These are phyloP conservation scores for Kwoniella sp. DNA, from an alignment of 768 basidiomycete species.

Conservation along the genomic window DNA sequence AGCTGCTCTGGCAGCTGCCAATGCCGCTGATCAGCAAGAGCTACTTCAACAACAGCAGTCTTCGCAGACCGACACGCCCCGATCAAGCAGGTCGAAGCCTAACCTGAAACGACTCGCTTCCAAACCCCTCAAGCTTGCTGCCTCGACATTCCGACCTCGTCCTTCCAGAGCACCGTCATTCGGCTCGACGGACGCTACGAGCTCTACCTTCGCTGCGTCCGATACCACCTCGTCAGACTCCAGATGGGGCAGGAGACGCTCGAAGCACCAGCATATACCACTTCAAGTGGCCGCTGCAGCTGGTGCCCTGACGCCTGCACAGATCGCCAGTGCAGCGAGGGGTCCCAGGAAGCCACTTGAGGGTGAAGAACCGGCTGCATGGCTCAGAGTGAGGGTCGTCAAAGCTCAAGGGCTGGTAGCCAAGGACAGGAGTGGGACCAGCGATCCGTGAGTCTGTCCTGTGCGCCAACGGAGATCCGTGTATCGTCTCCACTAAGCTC, in stretches of 20 bases:
- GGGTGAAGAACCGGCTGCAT: conserved; percentile 50
- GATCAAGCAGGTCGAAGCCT: conserved; percentile 10
- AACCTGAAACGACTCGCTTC: conserved; percentile 39
- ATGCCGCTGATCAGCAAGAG: neutral
- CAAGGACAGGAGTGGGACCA: conserved; percentile 50
- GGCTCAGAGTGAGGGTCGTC: conserved; percentile 53
- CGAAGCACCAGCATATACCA: conserved; percentile 19
- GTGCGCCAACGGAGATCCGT: neutral
- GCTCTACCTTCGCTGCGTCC: neutral
- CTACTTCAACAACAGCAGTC: neutral
- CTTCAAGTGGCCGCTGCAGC: conserved; percentile 3
- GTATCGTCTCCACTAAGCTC: too few species aligned
- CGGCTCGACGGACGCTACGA: conserved; percentile 5
- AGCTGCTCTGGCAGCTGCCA: conserved; percentile 14
- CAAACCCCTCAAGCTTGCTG: conserved; percentile 51
- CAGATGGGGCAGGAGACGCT: conserved; percentile 8
- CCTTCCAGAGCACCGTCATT: conserved; percentile 1
- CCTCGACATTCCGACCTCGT: conserved; percentile 33
- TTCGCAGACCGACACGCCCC: neutral
- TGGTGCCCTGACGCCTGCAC: conserved; percentile 25
- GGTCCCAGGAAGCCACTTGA: conserved; percentile 52
- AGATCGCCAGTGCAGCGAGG: conserved; percentile 40
- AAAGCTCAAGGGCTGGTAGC: conserved; percentile 50
- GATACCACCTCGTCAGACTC: neutral
- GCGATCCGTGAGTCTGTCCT: conserved; percentile 53